Conservation (phyloP, 2,329 filamentous ascomycete genomes). For the Capronia coronata region DNA sequence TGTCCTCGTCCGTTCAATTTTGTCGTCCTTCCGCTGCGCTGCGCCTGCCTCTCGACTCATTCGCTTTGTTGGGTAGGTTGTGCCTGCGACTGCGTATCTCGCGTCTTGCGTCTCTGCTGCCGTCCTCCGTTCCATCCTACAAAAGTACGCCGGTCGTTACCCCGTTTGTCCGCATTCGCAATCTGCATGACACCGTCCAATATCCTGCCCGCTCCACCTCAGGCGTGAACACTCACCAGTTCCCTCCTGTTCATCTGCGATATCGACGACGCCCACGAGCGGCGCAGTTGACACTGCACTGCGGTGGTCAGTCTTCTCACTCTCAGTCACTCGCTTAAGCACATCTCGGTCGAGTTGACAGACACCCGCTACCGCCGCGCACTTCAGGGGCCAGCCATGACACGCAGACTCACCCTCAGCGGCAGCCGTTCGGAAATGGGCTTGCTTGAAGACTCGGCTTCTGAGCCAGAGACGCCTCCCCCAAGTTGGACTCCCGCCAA, state of each 20-base stretch:
- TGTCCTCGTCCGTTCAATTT: background rate
- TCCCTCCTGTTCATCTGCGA: constrained; percentile 9
- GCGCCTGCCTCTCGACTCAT: constrained; percentile 12
- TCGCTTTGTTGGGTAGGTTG: constrained; percentile 21
- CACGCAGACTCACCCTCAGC: constrained; percentile 27
- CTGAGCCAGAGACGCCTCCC: constrained; percentile 26
- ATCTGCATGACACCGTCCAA: constrained; percentile 11
- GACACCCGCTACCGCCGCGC: background rate
- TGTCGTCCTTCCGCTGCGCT: background rate
- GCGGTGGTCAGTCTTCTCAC: constrained; percentile 9
- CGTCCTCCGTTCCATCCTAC: too few species aligned
- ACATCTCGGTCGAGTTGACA: background rate
- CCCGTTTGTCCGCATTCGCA: constrained; percentile 3
- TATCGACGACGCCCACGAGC: background rate
- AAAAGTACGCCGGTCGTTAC: constrained; percentile 8
- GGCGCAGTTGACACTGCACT: background rate
- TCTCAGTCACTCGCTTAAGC: constrained; percentile 16
- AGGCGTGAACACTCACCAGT: constrained; percentile 1
- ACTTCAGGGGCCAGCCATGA: constrained; percentile 15
- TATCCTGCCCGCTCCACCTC: constrained; percentile 5
- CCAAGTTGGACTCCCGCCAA: constrained; percentile 26
- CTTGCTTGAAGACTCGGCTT: constrained; percentile 20
- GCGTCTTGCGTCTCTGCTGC: background rate
- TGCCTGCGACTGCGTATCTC: constrained; percentile 2
- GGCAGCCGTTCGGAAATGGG: constrained; percentile 28